Evolutionary conservation across 176 grass and related monocot genomes (phyloP), one percentile per base, ranked within the genome.

Genomic region (Avena atlantica): DNA sequence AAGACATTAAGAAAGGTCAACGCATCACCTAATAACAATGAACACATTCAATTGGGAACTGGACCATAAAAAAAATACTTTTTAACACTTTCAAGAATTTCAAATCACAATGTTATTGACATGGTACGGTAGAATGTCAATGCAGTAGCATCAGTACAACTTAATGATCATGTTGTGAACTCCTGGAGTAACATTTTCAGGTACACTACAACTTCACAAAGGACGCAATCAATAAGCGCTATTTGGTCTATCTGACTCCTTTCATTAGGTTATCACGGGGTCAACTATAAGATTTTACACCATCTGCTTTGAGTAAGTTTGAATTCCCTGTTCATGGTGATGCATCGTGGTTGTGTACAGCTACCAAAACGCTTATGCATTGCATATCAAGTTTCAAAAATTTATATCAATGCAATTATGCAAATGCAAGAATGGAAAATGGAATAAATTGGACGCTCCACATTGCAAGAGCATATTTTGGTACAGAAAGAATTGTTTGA

Each of bases 1-100:
- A 63, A 50, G 74, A 84, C 25, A 23, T 37, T 19, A 60, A 81
- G 24, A 89, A 47, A 45, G 19, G 72, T 78, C 62, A 72, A 20
- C 36, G 37, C 13, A 59, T 19, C 57, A 75, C 72, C 47, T 49
- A 89, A 68, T 29, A 65, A 58, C 10, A 81, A 76, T 50, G 49
- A 75, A 69, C 52, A 48, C 16, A 16, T 21, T 77, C 36, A 23
- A 74, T 6, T 49, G 10, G 68, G 67, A 37, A 52, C n/a, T 45
- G 25, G 12, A 56, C 9, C 37, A 40, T 6, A 50, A 31, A 9
- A 40, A 70, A 53, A 17, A 12, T 56, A n/a, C 19, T 47, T 49
- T 50, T 40, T 5, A 72, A 58, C 68, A 80, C 21, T 52, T 24
- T 48, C 5, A 75, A 75, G 67, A 56, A 80, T 52, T 36, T 71